Percentiles rank a stretch among this genome's conserved stretches.
These are phyloP conservation scores for Aeminium ludgeri DNA, from an alignment of 495 filamentous ascomycete genomes.

Conservation along the genomic window DNA sequence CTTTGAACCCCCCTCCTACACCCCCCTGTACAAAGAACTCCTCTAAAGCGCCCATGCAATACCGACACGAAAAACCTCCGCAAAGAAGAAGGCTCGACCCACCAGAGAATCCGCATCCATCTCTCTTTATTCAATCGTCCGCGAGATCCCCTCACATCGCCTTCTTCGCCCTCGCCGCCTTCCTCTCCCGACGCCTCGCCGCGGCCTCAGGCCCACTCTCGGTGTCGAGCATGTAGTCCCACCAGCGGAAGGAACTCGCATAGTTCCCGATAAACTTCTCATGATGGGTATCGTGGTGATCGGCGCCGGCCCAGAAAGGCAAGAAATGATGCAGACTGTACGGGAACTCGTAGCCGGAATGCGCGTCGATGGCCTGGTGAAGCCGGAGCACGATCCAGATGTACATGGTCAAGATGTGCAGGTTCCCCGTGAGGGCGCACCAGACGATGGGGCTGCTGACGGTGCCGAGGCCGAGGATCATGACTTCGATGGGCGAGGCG, in stretches of 20 bases:
- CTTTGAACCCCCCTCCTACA: too few relatives aligned
- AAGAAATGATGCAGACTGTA: conserved; percentile 91
- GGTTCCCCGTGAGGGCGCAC: conserved; percentile 64
- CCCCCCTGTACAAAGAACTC: too few relatives aligned
- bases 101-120: too few relatives aligned
- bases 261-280: conserved; percentile 98
- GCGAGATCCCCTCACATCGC: too few relatives aligned
- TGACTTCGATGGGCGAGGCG: conserved; percentile 91
- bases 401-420: conserved; percentile 97
- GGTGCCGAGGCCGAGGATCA: conserved; percentile 88
- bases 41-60: too few relatives aligned
- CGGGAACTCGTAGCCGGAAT: conserved; percentile 94
- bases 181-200: conserved; percentile 67
- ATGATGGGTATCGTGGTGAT: conserved; percentile 93
- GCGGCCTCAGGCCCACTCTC: conserved; percentile 78
- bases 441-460: conserved; percentile 71
- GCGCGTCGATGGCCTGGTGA: conserved; percentile 95
- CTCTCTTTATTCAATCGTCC: too few relatives aligned
- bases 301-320: conserved; percentile 94
- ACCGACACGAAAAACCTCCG: too few relatives aligned
- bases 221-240: conserved; percentile 88
- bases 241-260: conserved; percentile 95
- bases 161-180: conserved; percentile 53
- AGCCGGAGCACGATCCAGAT: conserved; percentile 84
- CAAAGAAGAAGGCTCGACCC: too few relatives aligned